Evolutionary conservation across 164 flowering plant species (phyloP).

Genomic region (Pachysandra terminalis): DNA sequence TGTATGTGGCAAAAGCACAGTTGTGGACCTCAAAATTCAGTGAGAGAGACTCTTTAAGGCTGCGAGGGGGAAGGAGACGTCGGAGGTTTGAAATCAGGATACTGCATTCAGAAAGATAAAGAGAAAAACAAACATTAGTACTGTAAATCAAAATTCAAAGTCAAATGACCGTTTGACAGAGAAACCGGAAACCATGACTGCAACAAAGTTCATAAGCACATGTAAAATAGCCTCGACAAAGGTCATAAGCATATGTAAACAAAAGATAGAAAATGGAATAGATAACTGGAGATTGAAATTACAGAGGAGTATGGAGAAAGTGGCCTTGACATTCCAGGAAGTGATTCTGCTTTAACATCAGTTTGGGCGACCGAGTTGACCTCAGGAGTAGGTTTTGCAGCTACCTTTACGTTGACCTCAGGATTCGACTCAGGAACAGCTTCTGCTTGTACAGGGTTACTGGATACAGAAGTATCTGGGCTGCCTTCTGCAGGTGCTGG

Average conservation of each 20-base stretch:
- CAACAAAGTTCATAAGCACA: no score
- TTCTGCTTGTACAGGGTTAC: constrained; percentile 24
- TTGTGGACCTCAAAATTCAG: neutral
- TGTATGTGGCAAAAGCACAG: constrained; percentile 1
- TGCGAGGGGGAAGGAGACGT: constrained; percentile 81
- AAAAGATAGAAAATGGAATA: no score
- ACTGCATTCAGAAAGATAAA: constrained; percentile 48
- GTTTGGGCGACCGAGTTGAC: constrained; percentile 54
- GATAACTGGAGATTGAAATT: constrained; percentile 11
- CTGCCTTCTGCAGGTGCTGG: constrained; percentile 50
- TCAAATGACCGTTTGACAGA: neutral
- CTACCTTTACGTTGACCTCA: constrained; percentile 36
- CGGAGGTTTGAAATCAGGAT: constrained; percentile 93
- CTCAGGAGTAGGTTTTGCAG: constrained; percentile 32
- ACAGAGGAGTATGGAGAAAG: constrained; percentile 82
- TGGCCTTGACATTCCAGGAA: constrained; percentile 40
- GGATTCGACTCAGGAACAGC: constrained; percentile 24
- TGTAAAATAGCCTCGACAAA: no score
- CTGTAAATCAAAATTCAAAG: no score
- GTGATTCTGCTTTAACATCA: constrained; percentile 48
- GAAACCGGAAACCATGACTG: neutral
- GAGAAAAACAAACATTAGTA: neutral
- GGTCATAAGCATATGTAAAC: no score
- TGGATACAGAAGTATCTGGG: constrained; percentile 19
- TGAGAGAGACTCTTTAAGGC: constrained; percentile 45